Evolutionary conservation across 305 asterid species (phyloP).

Genomic region (Fraxinus ornus): DNA sequence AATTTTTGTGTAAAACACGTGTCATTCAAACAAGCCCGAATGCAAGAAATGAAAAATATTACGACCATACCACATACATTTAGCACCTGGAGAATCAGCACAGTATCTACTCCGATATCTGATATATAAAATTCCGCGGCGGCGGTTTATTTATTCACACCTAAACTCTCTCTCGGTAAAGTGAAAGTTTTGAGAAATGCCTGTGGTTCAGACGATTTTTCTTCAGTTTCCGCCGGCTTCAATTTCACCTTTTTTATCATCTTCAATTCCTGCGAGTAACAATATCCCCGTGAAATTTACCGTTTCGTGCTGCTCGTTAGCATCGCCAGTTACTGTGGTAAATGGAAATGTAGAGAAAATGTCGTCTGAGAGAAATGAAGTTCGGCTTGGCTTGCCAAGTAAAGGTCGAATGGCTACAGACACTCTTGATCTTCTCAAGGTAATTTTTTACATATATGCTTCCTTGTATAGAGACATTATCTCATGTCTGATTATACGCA

Average conservation of each 20-base stretch:
- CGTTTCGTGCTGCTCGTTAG: conserved; percentile 30
- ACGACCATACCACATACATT: not conserved
- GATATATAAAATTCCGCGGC: not conserved
- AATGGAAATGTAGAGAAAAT: conserved; percentile 38
- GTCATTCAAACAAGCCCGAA: not conserved
- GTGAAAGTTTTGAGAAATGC: not conserved
- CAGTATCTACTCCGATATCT: not conserved
- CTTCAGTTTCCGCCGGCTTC: not conserved
- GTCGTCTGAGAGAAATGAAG: conserved; percentile 30
- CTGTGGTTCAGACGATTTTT: not conserved
- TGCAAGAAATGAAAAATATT: not conserved
- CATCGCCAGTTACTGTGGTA: conserved; percentile 28
- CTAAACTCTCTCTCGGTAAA: not conserved
- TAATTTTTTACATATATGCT: conserved; percentile 3
- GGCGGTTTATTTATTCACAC: not conserved
- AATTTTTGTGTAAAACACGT: not conserved
- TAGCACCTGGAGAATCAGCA: not conserved
- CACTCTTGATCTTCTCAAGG: conserved; percentile 59
- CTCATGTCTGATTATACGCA: not conserved
- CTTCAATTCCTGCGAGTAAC: not conserved
- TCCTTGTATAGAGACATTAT: not conserved
- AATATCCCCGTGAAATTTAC: conserved; percentile 28
- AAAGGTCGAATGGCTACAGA: conserved; percentile 66
- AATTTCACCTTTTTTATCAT: not conserved
- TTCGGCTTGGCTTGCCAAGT: conserved; percentile 66